Evolutionary conservation across 352 stramenopile species (phyloP), one percentile per base, ranked within the genome.

Genomic region (Blastocystis sp.): DNA sequence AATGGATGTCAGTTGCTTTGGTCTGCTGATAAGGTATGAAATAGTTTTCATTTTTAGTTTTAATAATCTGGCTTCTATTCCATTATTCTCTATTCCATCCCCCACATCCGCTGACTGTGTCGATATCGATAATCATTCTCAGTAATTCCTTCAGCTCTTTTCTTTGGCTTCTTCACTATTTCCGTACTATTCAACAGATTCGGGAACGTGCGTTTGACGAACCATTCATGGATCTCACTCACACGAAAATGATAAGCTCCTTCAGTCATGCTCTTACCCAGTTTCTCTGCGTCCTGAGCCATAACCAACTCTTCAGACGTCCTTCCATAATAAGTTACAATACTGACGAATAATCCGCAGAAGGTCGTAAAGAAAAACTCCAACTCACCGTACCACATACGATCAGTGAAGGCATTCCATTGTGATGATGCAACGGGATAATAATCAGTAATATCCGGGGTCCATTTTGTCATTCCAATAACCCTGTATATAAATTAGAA

Each of bases 281-380:
- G 51, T 37, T 62, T n/a, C 33, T 58, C 30, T 64, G 15, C n/a
- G 2, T 84, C 51, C n/a, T 54, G 42, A 42, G 64, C 64, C 30
- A 54, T 76, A 19, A 30, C 33, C 22, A 56, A 56, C 64, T 84
- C 73, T 24, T 84, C 73, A n/a, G 73, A 53, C 24, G 73, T 84
- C 2, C 73, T 53, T 42, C 73, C 73, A 37, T 84, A 84, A 27
- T 84, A 84, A 22, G 59, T 44, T 15, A 66, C 51, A 33, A 84
- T 56, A 37, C 73, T 84, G n/a, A 84, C 24, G 27, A 84, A n/a
- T 1, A 84, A 27, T 27, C 73, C 73, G 15, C 73, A 66, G 24
- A 68, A 51, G 42, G 73, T 84, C 5, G 73, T 66, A 64, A 84
- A 84, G 56, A 66, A 84, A 27, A 84, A 84, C 73, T 84, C 73